Base-by-base conservation (phyloP, 768 basidiomycete species). In the Brasilioporus rufonigricans region DNA sequence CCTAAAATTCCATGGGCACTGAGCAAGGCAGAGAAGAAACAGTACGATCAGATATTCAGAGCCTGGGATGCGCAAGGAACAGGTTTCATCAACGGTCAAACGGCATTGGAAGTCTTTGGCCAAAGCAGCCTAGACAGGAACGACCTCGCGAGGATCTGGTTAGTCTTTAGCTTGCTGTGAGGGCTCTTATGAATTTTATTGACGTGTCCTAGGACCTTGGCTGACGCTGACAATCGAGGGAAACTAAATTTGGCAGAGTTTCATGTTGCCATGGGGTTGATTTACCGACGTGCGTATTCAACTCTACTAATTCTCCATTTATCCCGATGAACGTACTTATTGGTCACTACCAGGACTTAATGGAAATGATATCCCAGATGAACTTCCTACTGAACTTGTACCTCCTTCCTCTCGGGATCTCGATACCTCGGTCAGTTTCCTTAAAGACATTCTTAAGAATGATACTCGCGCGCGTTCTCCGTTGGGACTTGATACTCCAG, bases 211-310 rank as follows among this genome's bases (percentile, higher is more conserved):
- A 98, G 94, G 96, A 87, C 84, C 14, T 80, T 98, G 7, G 92
- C 95, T 19, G 97, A 99, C 71, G 80, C 83, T 36, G 89, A 95
- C 57, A 93, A 98, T 72, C 86, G 93, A 23, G 97, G 97, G 23
- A 97, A 94, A 71, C 82, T 98, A 45, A 98, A 97, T 62, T 76
- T 96, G 26, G 89, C 91, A 14, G 97, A 98, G 69, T 99, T 99
- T 69, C 93, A 98, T 68, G 91, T 98, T 55, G 97, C 97, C 0
- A 99, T 99, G 96, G 93, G 91, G 49, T 77, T 98, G 51, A 98
- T 99, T 65, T 98, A 94, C 73, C 86, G 97, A 66, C 81, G 96
- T 98, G 74, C 62, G 91, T 82, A 57, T 47, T 44, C 2, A 21
- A 26, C 48, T 26, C 52, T 21, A 53, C 50, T 18, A 49, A 32